Base-by-base conservation (phyloP, 2,329 filamentous ascomycete species). In the Sclerotinia sclerotiorum region DNA sequence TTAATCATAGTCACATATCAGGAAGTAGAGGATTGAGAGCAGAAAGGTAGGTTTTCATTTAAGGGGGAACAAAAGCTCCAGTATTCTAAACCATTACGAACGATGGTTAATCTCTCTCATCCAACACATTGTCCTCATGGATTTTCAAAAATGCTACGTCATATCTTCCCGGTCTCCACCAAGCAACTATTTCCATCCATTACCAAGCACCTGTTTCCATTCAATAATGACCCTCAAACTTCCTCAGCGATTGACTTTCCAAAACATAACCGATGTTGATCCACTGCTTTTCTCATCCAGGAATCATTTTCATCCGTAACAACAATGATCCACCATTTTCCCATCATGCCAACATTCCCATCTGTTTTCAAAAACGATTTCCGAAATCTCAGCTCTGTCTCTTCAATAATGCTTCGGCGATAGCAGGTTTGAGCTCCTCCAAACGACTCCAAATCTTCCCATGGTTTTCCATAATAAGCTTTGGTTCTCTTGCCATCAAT, bases 401-500 rank as follows among this genome's bases (percentile, higher is more conserved):
- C 10, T 24, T 62, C 58, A 57, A 57, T 21, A 67, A 67, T 3
- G 35, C 27, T 13, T 62, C 46, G 1, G 65, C 35, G 54, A 67
- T 3, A 29, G 11, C 2, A 0, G 65, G 48, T 5, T 19, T 52
- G 13, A 67, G 17, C 24, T 62, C 48, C 27, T 54, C 35, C 48
- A 67, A 67, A n/a, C 51, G 35, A 17, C 44, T n/a, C 65, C 65
- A 67, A 39, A 67, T 39, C n/a, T 48, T 48, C 19, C 2, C 21
- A 62, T 67, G n/a, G 21, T 67, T 46, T 19, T 54, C 39, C 32
- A 24, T 54, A 17, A 67, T 27, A 5, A n/a, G 1, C 13, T n/a
- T 21, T 17, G 65, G 65, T 19, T 67, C 48, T 51, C 48, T 62
- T 7, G 56, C 65, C 48, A 67, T 67, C 48, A 67, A 10, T 3